Evolutionary conservation across 768 basidiomycete species (phyloP).

Genomic region (Rubroboletus pulcherrimus): DNA sequence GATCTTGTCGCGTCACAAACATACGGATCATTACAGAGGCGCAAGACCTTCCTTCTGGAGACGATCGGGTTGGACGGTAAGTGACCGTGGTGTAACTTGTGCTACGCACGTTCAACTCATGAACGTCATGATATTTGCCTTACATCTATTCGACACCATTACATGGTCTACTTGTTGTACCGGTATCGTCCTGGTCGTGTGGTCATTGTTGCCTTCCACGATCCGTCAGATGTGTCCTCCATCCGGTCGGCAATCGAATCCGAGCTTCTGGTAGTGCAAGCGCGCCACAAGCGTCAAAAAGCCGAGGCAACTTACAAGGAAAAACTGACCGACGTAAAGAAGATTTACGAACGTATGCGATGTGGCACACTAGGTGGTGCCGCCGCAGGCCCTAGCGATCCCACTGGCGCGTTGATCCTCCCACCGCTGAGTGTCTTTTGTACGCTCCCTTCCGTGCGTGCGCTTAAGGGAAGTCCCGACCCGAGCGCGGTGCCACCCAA

Average conservation of each 20-base stretch:
- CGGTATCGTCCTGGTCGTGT: neutral
- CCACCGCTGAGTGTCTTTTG: conserved; percentile 50
- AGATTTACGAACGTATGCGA: conserved; percentile 45
- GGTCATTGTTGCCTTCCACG: neutral
- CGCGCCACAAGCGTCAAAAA: conserved; percentile 25
- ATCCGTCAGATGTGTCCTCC: conserved; percentile 16
- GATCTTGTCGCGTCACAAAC: conserved; percentile 40
- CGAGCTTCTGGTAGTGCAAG: conserved; percentile 28
- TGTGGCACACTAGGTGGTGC: conserved; percentile 19
- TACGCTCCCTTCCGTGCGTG: conserved; percentile 42
- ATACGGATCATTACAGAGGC: conserved; percentile 38
- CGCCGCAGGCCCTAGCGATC: neutral
- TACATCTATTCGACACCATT: neutral
- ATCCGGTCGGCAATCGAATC: conserved; percentile 23
- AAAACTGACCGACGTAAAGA: conserved; percentile 35
- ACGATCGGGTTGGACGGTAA: conserved; percentile 36
- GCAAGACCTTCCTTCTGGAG: conserved; percentile 40
- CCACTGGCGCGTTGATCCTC: conserved; percentile 22
- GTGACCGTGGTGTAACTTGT: neutral
- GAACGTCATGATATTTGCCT: neutral
- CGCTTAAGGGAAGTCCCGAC: conserved; percentile 28
- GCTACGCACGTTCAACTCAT: neutral
- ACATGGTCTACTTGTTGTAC: neutral
- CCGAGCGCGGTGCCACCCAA: conserved; percentile 2
- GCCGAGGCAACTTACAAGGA: conserved; percentile 26